Base-by-base conservation (phyloP, 805 yeast genomes). In the Sugiyamaella marilandica region DNA sequence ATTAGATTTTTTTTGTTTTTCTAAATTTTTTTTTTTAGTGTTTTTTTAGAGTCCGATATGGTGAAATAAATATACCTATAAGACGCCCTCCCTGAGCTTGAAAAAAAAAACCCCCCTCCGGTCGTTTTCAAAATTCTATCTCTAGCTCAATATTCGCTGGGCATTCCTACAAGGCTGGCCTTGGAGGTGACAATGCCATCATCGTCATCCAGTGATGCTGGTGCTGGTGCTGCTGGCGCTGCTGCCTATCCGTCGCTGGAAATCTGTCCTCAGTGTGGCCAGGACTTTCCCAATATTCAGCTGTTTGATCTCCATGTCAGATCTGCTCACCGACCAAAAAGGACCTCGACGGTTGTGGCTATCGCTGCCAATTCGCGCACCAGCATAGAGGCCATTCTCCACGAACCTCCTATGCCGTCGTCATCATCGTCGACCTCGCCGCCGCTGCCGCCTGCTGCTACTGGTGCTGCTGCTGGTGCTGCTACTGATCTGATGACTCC, bases 211-310 rank as follows among this genome's bases (percentile, higher is more conserved):
- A 39, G 21, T 21, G 32, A 24, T 43, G 14, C 14, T n/a, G n/a
- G n/a, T n/a, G n/a, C n/a, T n/a, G n/a, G n/a, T n/a, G n/a, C n/a
- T 34, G 5, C 49, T 19, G 47, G n/a, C n/a, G n/a, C n/a, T 34
- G 5, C 49, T 19, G 47, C 18, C 9, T 5, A 39, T 8, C 37
- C n/a, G 37, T 14, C 37, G 16, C 16, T 34, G 14, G 34, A 41
- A 35, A 33, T 37, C 31, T 50, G 53, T 39, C n/a, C 29, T n/a
- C 45, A 44, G 14, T 50, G 53, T 19, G 49, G 37, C 21, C 50
- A 45, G 50, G 41, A 37, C 2, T 50, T 50, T 31, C 34, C 49
- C 13, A 50, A 35, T 31, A 9, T 34, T 2, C 44, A 50, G 50
- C 39, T 36, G 24, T 45, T 21, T 45, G 41, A 44, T 19, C 35